Base-by-base conservation (phyloP, 148 eudicot species). In the Silene uniflora region DNA sequence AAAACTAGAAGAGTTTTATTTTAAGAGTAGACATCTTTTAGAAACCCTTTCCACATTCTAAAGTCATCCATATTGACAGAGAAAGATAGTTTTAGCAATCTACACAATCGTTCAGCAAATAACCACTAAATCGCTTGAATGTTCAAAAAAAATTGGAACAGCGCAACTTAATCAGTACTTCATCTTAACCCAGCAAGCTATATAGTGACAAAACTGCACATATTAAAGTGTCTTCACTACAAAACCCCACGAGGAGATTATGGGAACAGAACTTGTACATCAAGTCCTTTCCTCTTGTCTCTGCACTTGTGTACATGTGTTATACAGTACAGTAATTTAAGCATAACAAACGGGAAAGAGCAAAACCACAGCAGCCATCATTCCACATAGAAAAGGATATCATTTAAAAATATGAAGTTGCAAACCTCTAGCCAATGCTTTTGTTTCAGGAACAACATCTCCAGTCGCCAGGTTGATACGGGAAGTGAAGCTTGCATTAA, bases 391-490 rank as follows among this genome's bases (percentile, higher is more conserved):
- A 64, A 12, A 3, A 65, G 55, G 27, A 73, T 39, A 35, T 19
- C 16, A 62, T 59, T 35, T 19, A 1, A 12, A 63, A 73, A 61
- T 60, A 47, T 47, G 19, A 68, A 61, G 52, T 25, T 29, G 35
- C 5, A 79, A 77, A 94, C 98, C 98, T 90, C 89, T 94, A 72
- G 87, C 90, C 83, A 94, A 78, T 72, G 96, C 87, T 89, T 87
- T 92, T 77, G 98, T 91, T 85, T 91, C 98, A 56, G 96, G 91
- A 81, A 91, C 92, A 73, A 78, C 98, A 79, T 89, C 93, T 75
- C 93, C 96, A 68, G 86, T 94, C 60, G 98, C 97, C 74, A 94
- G 89, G 83, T 94, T 94, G 81, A 90, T 81, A 64, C 90, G 97
- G 19, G 96, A 87, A 61, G 89, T 79, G 80, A 89, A 94, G 84